A percentile compares a stretch with the other conserved stretches of the same genome.
phyloP scores from a whole-genome alignment of 2,329 filamentous ascomycete genomes.

The Coniella lustricola region DNA sequence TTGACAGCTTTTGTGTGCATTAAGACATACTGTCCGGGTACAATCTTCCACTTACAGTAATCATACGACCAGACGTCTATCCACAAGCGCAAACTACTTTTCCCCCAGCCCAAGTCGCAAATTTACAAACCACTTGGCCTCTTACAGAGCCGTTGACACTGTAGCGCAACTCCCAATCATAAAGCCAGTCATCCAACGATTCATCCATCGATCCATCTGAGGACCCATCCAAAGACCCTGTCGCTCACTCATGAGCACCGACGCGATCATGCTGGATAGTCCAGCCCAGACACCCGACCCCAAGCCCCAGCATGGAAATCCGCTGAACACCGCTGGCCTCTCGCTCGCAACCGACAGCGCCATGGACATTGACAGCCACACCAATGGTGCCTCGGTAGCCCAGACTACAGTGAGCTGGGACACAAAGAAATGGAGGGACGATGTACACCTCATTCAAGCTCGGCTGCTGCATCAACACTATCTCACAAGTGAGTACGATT shows the following conservation, averaged over 20 bases:
- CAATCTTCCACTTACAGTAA: no score
- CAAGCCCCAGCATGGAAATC: constrained; percentile 8
- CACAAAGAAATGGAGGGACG: constrained; percentile 36
- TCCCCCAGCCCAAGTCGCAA: no score
- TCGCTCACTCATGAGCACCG: constrained; percentile 7
- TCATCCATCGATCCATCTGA: no score
- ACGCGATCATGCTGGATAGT: constrained; percentile 15
- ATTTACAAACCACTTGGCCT: no score
- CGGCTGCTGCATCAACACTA: constrained; percentile 40
- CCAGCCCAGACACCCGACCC: constrained; percentile 14
- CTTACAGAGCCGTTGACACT: not conserved
- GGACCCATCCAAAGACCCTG: no score
- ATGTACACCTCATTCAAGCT: constrained; percentile 31
- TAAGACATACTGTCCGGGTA: no score
- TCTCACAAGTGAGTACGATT: constrained; percentile 33
- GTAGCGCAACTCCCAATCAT: not conserved
- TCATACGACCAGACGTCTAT: no score
- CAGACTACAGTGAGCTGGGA: constrained; percentile 22
- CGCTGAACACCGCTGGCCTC: not conserved
- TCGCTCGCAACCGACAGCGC: constrained; percentile 4
- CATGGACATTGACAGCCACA: constrained; percentile 7
- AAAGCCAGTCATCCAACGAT: no score
- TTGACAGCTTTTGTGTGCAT: no score
- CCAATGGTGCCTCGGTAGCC: constrained; percentile 3
- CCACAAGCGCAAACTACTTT: no score